Base-by-base conservation (phyloP, 1,284 basidiomycete genomes). In the Thelephora terrestris region DNA sequence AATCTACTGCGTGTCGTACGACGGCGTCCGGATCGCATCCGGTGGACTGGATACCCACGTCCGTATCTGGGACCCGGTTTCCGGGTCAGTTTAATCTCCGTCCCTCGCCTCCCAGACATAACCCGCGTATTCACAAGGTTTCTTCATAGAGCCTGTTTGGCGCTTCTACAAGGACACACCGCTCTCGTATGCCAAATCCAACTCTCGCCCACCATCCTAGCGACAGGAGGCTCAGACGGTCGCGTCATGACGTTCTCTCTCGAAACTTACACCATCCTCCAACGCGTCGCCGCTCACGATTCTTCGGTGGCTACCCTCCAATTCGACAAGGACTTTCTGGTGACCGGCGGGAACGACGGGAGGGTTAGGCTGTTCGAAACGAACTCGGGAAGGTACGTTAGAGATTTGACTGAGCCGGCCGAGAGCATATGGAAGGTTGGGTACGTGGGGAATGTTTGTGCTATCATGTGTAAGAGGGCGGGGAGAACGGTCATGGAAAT, bases 181-280 rank as follows among this genome's bases (percentile, higher is more conserved):
- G 87, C 91, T 2, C 83, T 98, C 46, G 92, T 99, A 7, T 95
- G 93, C 54, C 91, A 95, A 61, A 73, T 98, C 21, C 93, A 96
- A 63, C 76, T 99, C 44, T 80, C 79, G 2, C 75, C 76, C 48
- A 73, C 71, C 55, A 70, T 85, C 24, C 80, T 98, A 48, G 85
- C 86, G 39, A 96, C 93, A 0, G 94, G 92, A 43, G 93, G 91
- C 17, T 92, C 92, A 1, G 94, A 97, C 60, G 95, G 95, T 1
- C 81, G 91, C 1, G 87, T 98, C 35, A 91, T 98, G 61, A 85
- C 90, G 27, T 97, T 93, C 66, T 79, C 84, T 43, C 74, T 96
- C 18, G 43, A 47, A 47, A 17, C 50, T 12, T 69, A 38, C 61
- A 71, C 40, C 24, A 55, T 58, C 45, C 54, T 65, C 18, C 77